Percentiles rank a stretch among this genome's conserved stretches.
These are phyloP conservation scores for Naganishia vishniacii DNA, from an alignment of 768 basidiomycete species.

Conservation along the genomic window DNA sequence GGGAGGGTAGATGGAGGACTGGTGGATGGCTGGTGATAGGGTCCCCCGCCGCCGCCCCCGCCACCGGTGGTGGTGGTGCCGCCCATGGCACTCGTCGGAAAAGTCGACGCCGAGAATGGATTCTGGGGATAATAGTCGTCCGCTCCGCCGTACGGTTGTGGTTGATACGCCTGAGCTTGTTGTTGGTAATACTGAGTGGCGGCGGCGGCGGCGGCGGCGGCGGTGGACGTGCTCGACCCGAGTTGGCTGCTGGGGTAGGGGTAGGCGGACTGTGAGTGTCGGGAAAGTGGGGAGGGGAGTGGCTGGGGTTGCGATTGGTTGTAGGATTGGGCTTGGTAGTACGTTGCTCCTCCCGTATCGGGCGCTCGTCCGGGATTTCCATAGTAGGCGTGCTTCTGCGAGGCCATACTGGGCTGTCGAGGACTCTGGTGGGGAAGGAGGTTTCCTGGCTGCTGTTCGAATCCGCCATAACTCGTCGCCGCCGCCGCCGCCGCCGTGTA, in stretches of 20 bases:
- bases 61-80: no score
- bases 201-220: no score
- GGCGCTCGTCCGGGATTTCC: not conserved
- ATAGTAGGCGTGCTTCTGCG: not conserved
- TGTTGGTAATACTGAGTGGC: not conserved
- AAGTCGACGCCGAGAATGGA: not conserved
- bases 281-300: not conserved
- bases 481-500: not conserved
- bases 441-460: slow-evolving; percentile 8
- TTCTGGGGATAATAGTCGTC: slow-evolving; percentile 6
- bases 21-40: slow-evolving; percentile 3
- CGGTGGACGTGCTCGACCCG: not conserved
- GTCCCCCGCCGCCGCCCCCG: not conserved
- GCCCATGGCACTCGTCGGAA: slow-evolving; percentile 13
- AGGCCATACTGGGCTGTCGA: not conserved
- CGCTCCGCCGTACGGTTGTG: not conserved
- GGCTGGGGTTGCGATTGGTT: slow-evolving; percentile 4
- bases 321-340: slow-evolving; percentile 11
- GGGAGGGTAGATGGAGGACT: not conserved
- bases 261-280: not conserved
- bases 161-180: not conserved
- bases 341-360: slow-evolving; percentile 1
- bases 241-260: not conserved
- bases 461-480: not conserved
- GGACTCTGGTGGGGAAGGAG: not conserved